These are phyloP conservation scores for Chenopodium album DNA, from an alignment of 148 eudicot genomes.

Conservation along the genomic window DNA sequence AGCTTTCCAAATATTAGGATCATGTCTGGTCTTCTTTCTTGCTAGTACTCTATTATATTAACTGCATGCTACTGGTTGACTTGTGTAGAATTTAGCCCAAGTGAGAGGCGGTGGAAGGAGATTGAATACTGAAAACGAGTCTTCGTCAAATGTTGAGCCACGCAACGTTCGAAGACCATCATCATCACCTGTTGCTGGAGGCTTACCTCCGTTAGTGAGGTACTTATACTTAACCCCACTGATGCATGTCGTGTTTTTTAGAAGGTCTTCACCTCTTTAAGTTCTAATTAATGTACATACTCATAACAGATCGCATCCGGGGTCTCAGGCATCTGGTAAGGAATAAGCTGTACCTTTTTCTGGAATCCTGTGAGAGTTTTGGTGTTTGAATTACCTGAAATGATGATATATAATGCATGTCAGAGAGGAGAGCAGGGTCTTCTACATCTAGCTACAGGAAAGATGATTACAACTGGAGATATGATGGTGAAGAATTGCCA, in stretches of 20 bases:
- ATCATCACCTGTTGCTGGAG: constrained; percentile 83
- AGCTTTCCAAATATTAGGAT: neutral
- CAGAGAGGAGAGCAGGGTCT: constrained; percentile 83
- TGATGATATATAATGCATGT: constrained; percentile 13
- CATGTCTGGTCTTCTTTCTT: neutral
- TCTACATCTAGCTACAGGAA: constrained; percentile 73
- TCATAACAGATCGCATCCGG: constrained; percentile 59
- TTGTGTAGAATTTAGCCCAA: constrained; percentile 66
- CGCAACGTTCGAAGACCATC: constrained; percentile 66
- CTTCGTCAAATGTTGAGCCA: constrained; percentile 56
- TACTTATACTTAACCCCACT: constrained; percentile 20
- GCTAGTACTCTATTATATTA: neutral
- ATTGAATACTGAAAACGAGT: constrained; percentile 47
- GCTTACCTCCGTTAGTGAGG: constrained; percentile 92
- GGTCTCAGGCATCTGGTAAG: constrained; percentile 85
- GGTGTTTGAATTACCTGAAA: constrained; percentile 3
- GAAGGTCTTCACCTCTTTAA: neutral
- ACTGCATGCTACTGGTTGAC: constrained; percentile 1
- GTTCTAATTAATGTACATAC: constrained; percentile 6
- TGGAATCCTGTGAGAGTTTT: constrained; percentile 7
- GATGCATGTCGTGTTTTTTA: neutral
- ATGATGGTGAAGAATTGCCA: constrained; percentile 69
- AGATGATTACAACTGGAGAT: constrained; percentile 86
- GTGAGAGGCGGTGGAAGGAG: constrained; percentile 65
- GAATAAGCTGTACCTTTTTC: constrained; percentile 3